Conservation (phyloP, 306 rosid species). For the Astragalus membranaceus region DNA sequence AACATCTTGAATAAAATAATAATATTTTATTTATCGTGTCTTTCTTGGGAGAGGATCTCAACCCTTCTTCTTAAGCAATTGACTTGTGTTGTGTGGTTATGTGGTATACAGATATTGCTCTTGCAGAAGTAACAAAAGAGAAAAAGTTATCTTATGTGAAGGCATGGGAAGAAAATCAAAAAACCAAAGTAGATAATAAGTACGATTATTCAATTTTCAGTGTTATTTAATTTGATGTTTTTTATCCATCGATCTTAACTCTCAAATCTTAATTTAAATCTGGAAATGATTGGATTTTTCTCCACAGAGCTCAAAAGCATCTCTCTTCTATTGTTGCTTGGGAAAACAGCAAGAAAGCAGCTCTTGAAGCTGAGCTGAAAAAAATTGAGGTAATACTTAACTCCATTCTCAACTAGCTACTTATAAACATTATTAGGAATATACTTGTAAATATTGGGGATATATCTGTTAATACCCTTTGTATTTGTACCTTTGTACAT, state of each 20-base stretch:
- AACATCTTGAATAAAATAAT: too few relatives aligned
- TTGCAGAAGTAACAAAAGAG: conserved; percentile 60
- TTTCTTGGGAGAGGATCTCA: too few relatives aligned
- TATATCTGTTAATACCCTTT: too few relatives aligned
- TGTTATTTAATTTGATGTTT: too few relatives aligned
- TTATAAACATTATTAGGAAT: too few relatives aligned
- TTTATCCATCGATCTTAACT: too few relatives aligned
- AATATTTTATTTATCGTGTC: too few relatives aligned
- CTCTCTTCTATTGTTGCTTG: conserved; percentile 49
- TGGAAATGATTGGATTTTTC: not conserved
- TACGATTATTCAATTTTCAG: too few relatives aligned
- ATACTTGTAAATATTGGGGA: too few relatives aligned
- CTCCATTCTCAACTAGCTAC: not conserved
- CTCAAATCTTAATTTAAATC: not conserved
- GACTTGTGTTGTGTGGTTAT: too few relatives aligned
- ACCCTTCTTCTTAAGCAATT: too few relatives aligned
- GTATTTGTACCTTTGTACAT: too few relatives aligned
- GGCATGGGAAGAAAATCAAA: conserved; percentile 97
- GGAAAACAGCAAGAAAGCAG: conserved; percentile 66
- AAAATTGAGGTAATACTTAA: conserved; percentile 49
- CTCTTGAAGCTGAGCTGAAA: conserved; percentile 58
- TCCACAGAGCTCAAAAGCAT: conserved; percentile 64
- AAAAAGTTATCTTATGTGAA: conserved; percentile 57
- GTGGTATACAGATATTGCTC: conserved; percentile 52
- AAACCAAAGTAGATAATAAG: conserved; percentile 73